Evolutionary conservation across 2,329 filamentous ascomycete species (phyloP).

Genomic region (Pestalotiopsis fici): DNA sequence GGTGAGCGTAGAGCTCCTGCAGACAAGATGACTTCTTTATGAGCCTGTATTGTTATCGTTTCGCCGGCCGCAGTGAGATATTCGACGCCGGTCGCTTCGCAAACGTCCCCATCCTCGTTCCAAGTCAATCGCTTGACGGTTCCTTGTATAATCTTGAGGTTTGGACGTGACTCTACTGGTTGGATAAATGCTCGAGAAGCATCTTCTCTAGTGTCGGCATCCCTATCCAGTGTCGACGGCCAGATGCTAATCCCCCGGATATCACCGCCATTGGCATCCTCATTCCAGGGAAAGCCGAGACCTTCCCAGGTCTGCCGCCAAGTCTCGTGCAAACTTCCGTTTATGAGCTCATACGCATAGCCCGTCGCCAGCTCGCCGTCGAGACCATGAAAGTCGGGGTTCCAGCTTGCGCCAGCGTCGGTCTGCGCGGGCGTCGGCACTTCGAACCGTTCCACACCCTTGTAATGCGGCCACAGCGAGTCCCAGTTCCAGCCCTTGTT

Average conservation of each 20-base stretch:
- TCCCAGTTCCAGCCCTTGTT: slow-evolving; percentile 48
- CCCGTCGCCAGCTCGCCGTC: slow-evolving; percentile 36
- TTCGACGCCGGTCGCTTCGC: slow-evolving; percentile 34
- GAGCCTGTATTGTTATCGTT: slow-evolving; percentile 33
- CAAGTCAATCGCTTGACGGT: slow-evolving; percentile 34
- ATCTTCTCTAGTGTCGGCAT: slow-evolving; percentile 37
- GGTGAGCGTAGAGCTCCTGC: slow-evolving; percentile 53
- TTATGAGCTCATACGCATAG: slow-evolving; percentile 34
- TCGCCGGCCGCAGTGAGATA: slow-evolving; percentile 36
- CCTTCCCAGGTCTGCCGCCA: slow-evolving; percentile 32
- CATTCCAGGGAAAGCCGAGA: slow-evolving; percentile 32
- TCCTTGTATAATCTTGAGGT: slow-evolving; percentile 39
- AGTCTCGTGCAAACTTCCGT: slow-evolving; percentile 29
- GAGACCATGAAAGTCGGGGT: slow-evolving; percentile 33
- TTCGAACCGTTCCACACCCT: slow-evolving; percentile 39
- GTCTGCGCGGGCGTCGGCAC: slow-evolving; percentile 33
- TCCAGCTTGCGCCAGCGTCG: slow-evolving; percentile 34
- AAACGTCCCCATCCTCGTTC: slow-evolving; percentile 15
- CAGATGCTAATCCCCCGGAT: slow-evolving; percentile 37
- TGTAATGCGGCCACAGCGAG: slow-evolving; percentile 46
- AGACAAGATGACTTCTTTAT: slow-evolving; percentile 47
- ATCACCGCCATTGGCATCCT: slow-evolving; percentile 39
- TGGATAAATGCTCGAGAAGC: slow-evolving; percentile 43
- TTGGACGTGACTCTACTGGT: slow-evolving; percentile 34
- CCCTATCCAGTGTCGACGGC: slow-evolving; percentile 40